phyloP scores from a whole-genome alignment of 2,329 filamentous ascomycete species.

The Ramichloridium luteum region DNA sequence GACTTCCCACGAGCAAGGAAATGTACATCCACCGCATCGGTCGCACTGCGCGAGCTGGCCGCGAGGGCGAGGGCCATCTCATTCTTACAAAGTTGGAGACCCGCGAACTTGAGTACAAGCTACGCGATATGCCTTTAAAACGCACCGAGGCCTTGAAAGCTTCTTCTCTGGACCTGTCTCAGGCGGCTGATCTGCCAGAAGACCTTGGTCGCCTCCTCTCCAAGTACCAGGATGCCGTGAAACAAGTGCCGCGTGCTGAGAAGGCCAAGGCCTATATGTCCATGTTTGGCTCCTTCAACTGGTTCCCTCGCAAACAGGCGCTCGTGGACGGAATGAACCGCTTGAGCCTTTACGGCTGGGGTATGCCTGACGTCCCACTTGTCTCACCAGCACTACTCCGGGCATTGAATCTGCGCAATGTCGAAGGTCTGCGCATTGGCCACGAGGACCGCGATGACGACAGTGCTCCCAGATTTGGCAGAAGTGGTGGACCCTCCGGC shows the following conservation, averaged over 20 bases:
- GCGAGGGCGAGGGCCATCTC: slow-evolving; percentile 59
- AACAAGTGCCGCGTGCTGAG: slow-evolving; percentile 29
- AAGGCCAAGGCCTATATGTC: slow-evolving; percentile 44
- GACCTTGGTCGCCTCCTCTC: slow-evolving; percentile 34
- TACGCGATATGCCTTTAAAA: slow-evolving; percentile 50
- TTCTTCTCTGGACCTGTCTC: slow-evolving; percentile 37
- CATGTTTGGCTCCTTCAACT: slow-evolving; percentile 42
- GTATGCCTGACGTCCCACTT: slow-evolving; percentile 38
- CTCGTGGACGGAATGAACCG: slow-evolving; percentile 42
- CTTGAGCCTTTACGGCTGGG: slow-evolving; percentile 42
- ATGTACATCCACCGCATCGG: slow-evolving; percentile 89
- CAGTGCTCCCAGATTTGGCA: not conserved
- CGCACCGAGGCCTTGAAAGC: slow-evolving; percentile 40
- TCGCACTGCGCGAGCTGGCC: slow-evolving; percentile 79
- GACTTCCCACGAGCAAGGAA: slow-evolving; percentile 38
- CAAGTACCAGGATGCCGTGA: slow-evolving; percentile 31
- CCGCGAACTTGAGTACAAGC: slow-evolving; percentile 34
- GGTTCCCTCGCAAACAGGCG: slow-evolving; percentile 25
- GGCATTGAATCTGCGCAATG: slow-evolving; percentile 18
- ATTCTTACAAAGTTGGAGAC: slow-evolving; percentile 48
- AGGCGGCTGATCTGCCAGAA: slow-evolving; percentile 29
- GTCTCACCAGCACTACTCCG: slow-evolving; percentile 21
- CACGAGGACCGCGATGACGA: slow-evolving; percentile 6
- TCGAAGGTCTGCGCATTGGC: slow-evolving; percentile 22
- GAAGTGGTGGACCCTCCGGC: not conserved